These are phyloP conservation scores for Dactylellina drechsleri DNA, from an alignment of 2,329 filamentous ascomycete genomes.

Conservation along the genomic window DNA sequence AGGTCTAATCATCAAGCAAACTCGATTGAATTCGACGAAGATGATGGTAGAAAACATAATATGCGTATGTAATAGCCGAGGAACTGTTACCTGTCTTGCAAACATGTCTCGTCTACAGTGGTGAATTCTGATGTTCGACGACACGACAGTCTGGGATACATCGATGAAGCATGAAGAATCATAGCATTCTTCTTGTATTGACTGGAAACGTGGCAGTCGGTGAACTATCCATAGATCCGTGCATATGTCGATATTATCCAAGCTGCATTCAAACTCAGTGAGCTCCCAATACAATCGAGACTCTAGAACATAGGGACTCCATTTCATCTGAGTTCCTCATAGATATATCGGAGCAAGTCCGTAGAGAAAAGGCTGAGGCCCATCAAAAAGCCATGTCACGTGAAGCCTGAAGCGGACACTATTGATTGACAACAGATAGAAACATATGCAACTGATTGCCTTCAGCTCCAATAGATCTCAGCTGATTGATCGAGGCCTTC, in stretches of 20 bases:
- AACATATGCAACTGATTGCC: not conserved
- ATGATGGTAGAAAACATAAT: no score
- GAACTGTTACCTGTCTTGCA: no score
- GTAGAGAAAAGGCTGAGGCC: not conserved
- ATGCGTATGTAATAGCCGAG: no score
- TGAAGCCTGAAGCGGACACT: constrained; percentile 5
- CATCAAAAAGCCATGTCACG: constrained; percentile 13
- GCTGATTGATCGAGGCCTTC: constrained; percentile 9
- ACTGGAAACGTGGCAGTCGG: constrained; percentile 24
- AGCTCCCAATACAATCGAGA: constrained; percentile 19
- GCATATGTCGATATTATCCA: constrained; percentile 12
- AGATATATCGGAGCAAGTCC: constrained; percentile 19
- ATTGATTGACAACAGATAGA: constrained; percentile 15
- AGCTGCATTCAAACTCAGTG: constrained; percentile 24
- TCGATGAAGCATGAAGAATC: not conserved
- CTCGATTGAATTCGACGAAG: no score
- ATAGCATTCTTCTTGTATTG: not conserved
- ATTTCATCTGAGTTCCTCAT: not conserved
- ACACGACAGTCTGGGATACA: not conserved
- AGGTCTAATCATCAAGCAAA: not conserved
- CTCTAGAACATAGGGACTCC: constrained; percentile 6
- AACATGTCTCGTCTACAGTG: not conserved
- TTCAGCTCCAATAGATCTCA: constrained; percentile 24
- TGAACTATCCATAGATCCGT: constrained; percentile 14
- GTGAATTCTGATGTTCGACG: not conserved